A percentile compares a stretch with the other conserved stretches of the same genome.
phyloP scores from a whole-genome alignment of 148 eudicot genomes.

The Fagopyrum homotropicum region DNA sequence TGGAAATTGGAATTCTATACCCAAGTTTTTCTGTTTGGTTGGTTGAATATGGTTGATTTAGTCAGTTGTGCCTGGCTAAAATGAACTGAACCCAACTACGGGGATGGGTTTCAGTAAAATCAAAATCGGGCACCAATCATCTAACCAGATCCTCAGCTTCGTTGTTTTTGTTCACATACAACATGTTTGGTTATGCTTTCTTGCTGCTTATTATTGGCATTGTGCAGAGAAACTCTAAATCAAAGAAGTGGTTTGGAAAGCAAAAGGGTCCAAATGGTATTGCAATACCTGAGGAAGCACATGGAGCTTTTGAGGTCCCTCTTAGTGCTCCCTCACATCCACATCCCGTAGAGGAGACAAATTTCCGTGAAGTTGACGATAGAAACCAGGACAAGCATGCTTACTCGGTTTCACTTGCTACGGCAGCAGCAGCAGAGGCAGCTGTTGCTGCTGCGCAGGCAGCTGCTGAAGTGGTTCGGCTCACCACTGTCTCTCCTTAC shows the following conservation, averaged over 20 bases:
- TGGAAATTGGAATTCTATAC: too few species aligned
- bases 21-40: too few species aligned
- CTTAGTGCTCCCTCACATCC: constrained; percentile 21
- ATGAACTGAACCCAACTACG: too few species aligned
- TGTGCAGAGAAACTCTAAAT: constrained; percentile 33
- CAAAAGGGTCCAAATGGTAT: constrained; percentile 25
- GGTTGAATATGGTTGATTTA: too few species aligned
- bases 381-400: constrained; percentile 59
- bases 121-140: too few species aligned
- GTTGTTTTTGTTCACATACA: neutral
- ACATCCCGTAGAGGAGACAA: constrained; percentile 27
- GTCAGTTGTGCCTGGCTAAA: too few species aligned
- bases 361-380: constrained; percentile 35
- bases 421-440: constrained; percentile 81
- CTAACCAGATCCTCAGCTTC: too few species aligned
- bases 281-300: constrained; percentile 22
- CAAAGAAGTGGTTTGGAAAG: constrained; percentile 41
- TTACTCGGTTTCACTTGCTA: constrained; percentile 72
- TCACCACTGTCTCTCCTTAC: constrained; percentile 34
- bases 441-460: constrained; percentile 86
- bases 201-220: neutral
- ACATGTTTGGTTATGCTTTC: neutral
- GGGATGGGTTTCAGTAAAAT: too few species aligned
- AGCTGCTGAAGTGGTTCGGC: constrained; percentile 87
- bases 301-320: constrained; percentile 14